These are phyloP conservation scores for Naematelia encephala DNA, from an alignment of 768 basidiomycete species.

Conservation along the genomic window DNA sequence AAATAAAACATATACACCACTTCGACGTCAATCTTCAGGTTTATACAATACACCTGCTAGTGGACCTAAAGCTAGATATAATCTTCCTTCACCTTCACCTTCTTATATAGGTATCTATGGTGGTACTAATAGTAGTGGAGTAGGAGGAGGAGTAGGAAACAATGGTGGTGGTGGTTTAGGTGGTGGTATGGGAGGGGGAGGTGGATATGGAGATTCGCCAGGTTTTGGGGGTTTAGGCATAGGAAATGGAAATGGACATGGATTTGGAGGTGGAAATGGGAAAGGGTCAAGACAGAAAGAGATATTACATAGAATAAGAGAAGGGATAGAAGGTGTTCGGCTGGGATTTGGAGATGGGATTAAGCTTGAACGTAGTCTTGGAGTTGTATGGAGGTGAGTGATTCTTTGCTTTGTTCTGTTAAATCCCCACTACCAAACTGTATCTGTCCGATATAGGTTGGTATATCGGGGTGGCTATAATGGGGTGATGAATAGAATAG, in stretches of 20 bases:
- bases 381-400: constrained; percentile 45
- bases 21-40: constrained; percentile 29
- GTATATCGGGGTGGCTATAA: no score
- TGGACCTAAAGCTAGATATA: constrained; percentile 23
- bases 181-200: background rate
- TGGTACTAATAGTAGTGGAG: background rate
- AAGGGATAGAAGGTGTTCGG: constrained; percentile 13
- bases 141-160: background rate
- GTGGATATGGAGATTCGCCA: constrained; percentile 1
- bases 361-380: constrained; percentile 36
- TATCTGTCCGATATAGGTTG: no score
- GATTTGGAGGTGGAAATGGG: no score
- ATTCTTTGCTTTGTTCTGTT: background rate
- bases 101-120: background rate
- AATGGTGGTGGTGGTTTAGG: background rate
- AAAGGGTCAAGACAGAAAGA: no score
- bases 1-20: constrained; percentile 39
- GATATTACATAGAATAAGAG: background rate
- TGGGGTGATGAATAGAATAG: no score
- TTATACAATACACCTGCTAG: constrained; percentile 24
- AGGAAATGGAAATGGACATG: no score
- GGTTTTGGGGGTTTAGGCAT: no score
- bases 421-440: background rate
- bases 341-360: constrained; percentile 41
- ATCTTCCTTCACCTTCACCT: constrained; percentile 18